phyloP scores from a whole-genome alignment of 2,329 filamentous ascomycete species.

The Penicillium sp. region DNA sequence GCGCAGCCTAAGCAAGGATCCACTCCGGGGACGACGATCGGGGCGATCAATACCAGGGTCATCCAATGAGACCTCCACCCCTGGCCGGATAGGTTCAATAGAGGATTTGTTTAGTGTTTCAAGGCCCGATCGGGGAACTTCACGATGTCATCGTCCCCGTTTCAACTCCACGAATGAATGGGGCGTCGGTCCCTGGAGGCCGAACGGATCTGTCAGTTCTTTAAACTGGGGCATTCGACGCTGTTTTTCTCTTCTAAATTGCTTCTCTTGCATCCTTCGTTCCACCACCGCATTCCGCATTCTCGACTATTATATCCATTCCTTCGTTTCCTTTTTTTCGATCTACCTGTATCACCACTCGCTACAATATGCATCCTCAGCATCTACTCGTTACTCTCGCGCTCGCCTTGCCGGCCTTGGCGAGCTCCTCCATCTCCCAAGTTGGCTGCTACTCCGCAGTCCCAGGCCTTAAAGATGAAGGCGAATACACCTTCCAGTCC shows the following conservation, averaged over 20 bases:
- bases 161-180: conserved; percentile 11
- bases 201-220: not conserved
- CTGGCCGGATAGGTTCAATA: conserved; percentile 9
- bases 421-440: not conserved
- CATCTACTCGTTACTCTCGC: conserved; percentile 14
- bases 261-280: not conserved
- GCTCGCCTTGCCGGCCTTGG: conserved; percentile 7
- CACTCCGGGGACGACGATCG: conserved; percentile 13
- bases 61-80: conserved; percentile 5
- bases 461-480: conserved; percentile 7
- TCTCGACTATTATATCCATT: not conserved
- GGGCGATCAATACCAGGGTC: conserved; percentile 5
- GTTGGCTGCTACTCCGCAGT: conserved; percentile 21
- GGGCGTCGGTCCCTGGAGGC: conserved; percentile 7
- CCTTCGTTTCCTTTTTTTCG: not conserved
- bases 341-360: not conserved
- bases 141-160: conserved; percentile 13
- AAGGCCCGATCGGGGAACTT: conserved; percentile 9
- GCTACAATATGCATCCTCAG: conserved; percentile 11
- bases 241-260: not conserved
- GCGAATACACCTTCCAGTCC: conserved; percentile 8
- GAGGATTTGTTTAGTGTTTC: conserved; percentile 14
- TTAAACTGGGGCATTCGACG: conserved; percentile 5
- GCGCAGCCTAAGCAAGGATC: conserved; percentile 2
- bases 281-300: not conserved